Base-by-base conservation (phyloP, 78 protist genomes). In the Guillardia theta region DNA sequence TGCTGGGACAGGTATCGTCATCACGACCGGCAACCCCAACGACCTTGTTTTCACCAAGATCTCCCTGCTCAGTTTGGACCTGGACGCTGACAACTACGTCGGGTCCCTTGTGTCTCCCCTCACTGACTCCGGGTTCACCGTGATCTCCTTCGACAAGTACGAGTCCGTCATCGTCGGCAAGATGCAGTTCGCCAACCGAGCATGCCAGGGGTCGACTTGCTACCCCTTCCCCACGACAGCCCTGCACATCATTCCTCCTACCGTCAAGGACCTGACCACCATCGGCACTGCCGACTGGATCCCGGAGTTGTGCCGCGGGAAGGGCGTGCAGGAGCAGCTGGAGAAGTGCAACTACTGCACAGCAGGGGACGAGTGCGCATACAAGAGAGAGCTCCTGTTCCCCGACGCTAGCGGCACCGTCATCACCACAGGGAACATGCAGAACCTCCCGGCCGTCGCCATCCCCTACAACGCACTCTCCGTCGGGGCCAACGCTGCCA, bases 61-160 rank as follows among this genome's bases (percentile, higher is more conserved):
- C n/a, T n/a, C n/a, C n/a, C n/a, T n/a, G n/a, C n/a, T n/a, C n/a
- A n/a, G n/a, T n/a, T n/a, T n/a, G n/a, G n/a, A n/a, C n/a, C n/a
- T n/a, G n/a, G n/a, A n/a, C n/a, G n/a, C n/a, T n/a, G n/a, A n/a
- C n/a, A n/a, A n/a, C n/a, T n/a, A n/a, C n/a, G n/a, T n/a, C n/a
- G n/a, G n/a, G n/a, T n/a, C n/a, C n/a, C n/a, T n/a, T n/a, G n/a
- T n/a, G n/a, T n/a, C n/a, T n/a, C n/a, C n/a, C n/a, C n/a, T n/a
- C n/a, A n/a, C n/a, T n/a, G n/a, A n/a, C n/a, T n/a, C n/a, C n/a
- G 70, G 37, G 87, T 43, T 36, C 87, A 37, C 87, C 39, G 39
- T 70, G n/a, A 70, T 70, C 87, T 15, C 33, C 44, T 24, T 70
- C 44, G 87, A 70, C 87, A 70, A 70, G 87, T 70, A 70, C 87